Base-by-base conservation (phyloP, 305 asterid species). In the Fraxinus baroniana region DNA sequence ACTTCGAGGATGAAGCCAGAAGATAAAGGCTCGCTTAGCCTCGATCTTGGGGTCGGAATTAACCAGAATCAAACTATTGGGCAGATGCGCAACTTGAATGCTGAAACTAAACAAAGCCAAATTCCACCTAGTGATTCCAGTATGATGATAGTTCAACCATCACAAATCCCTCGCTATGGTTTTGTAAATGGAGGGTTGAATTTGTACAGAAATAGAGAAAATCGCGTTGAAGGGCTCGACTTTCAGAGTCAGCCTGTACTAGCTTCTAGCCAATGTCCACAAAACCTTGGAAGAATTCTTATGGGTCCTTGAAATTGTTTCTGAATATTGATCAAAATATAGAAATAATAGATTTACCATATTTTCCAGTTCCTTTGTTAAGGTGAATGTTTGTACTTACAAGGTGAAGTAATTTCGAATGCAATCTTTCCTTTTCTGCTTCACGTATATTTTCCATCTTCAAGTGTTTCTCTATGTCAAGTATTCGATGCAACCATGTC, bases 31-130 rank as follows among this genome's bases (percentile, higher is more conserved):
- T 85, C 92, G 30, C 81, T 94, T 33, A 90, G 95, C 87, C 97
- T 96, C 22, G 94, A 94, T 87, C 97, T 96, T 24, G 98, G 97
- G 73, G 97, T 96, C 74, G 97, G 98, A 36, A 91, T 89, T 20
- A 87, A 90, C 37, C 88, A 89, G 70, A 87, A 85, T 68, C 81
- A 92, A 83, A 37, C 82, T 26, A 88, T 81, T 7, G 88, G 83
- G 68, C 90, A 85, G 28, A 78, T 78, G 46, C 89, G 79, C 36
- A 52, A 62, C 8, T 74, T 83, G 85, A 87, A 89, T 82, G 84
- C 85, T 32, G 92, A 82, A 80, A 81, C 77, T 9, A 78, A 57
- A 52, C 86, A 78, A 36, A 80, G 71, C 80, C 94, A 89, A 84
- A 82, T 70, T 57, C 86, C 66, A 15, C 81, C 57, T 33, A 46